phyloP scores from a whole-genome alignment of 495 filamentous ascomycete species.

The Penicillium waksmanii region DNA sequence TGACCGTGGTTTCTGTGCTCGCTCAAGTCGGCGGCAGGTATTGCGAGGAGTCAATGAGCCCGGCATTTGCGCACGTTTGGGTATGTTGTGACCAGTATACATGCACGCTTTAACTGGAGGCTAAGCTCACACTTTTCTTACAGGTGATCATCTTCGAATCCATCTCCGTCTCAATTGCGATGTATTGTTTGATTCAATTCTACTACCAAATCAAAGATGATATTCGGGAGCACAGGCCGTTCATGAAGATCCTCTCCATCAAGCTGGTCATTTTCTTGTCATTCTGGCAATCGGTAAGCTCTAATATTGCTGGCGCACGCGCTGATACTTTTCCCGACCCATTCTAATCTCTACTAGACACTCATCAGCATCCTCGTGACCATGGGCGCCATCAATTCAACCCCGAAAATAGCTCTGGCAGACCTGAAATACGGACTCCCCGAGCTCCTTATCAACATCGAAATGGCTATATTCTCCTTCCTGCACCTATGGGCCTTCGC shows the following conservation, averaged over 20 bases:
- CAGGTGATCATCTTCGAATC: constrained; percentile 72
- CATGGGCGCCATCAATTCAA: constrained; percentile 62
- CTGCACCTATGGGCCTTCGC: constrained; percentile 86
- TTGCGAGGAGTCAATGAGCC: constrained; percentile 77
- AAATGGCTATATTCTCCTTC: constrained; percentile 83
- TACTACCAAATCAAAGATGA: constrained; percentile 75
- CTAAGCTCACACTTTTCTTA: constrained; percentile 3
- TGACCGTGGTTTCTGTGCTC: constrained; percentile 78
- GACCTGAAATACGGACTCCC: constrained; percentile 85
- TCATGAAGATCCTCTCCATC: constrained; percentile 84
- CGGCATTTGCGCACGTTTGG: constrained; percentile 84
- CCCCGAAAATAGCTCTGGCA: constrained; percentile 61
- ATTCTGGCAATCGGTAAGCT: constrained; percentile 79
- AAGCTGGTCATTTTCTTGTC: constrained; percentile 95
- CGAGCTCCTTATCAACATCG: constrained; percentile 75
- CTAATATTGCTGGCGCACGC: background rate
- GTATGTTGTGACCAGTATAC: constrained; percentile 49
- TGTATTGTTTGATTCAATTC: constrained; percentile 92
- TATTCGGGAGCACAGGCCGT: constrained; percentile 70
- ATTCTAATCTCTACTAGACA: constrained; percentile 40
- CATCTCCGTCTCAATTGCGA: constrained; percentile 77
- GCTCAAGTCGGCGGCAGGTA: constrained; percentile 71
- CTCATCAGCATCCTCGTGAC: constrained; percentile 73
- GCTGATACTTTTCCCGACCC: background rate
- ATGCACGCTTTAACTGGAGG: constrained; percentile 54